Base-by-base conservation (phyloP, 2,329 filamentous ascomycete species). In the Dendryphion nanum region DNA sequence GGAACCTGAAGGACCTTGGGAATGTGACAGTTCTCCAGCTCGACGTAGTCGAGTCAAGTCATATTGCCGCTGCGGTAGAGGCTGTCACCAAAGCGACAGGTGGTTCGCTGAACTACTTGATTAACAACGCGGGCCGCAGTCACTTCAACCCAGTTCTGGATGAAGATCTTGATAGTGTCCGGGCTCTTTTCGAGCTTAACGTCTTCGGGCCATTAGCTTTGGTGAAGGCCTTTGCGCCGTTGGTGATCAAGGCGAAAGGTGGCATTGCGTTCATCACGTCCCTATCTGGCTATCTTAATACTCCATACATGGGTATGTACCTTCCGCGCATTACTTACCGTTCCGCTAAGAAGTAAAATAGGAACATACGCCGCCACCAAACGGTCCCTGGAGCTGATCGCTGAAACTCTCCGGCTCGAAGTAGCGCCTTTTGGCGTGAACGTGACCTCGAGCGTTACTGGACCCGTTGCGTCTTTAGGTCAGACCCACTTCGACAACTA, bases 41-140 rank as follows among this genome's bases (percentile, higher is more conserved):
- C 20, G 31, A 33, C 15, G 31, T 33, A 15, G 12, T 16, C 6
- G 15, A 33, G 12, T 10, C 12, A 10, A 16, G 20, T 10, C 18
- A 7, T 13, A 20, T 33, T 16, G 12, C 8, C 7, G 18, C 16
- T 12, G 31, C 18, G 6, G 16, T 12, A 10, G 31, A 18, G 18
- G 51, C 57, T 0, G 49, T 70, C 18, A 35, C 52, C 4, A 55
- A 53, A 29, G 57, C 59, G 20, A 62, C 63, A 1, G 47, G 55
- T 16, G 45, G 51, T 10, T 39, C 12, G 10, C 50, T 75, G 35
- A 67, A 74, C 51, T 57, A 71, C 13, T 47, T 75, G 33, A 62
- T 74, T 29, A 74, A 74, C 41, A 74, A 74, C 55, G 71, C 71
- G 6, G 72, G 72, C 10, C 31, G 38, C 5, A 52, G 44, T 13